Base-by-base conservation (phyloP, 2,329 filamentous ascomycete species). In the Alternaria arborescens region DNA sequence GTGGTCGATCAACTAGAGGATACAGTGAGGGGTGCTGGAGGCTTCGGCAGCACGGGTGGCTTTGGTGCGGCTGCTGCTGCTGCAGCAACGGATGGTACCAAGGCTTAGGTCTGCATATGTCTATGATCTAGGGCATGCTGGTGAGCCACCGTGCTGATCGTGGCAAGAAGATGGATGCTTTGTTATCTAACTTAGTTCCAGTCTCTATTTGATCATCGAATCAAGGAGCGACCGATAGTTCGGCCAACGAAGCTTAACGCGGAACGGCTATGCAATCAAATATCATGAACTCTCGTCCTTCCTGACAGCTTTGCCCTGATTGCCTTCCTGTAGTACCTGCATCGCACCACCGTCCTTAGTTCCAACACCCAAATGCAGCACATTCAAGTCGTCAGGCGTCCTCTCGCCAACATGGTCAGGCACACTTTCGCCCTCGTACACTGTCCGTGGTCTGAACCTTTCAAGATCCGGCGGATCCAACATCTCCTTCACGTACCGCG, bases 1-100 rank as follows among this genome's bases (percentile, higher is more conserved):
- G 93, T 97, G 74, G 94, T 98, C 2, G 84, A 92, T 71, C 87
- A 94, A 82, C 84, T 99, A 59, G 92, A 94, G 74, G 92, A 93
- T 82, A 98, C 92, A 74, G 93, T 96, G 11, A 86, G 95, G 42
- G 95, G 95, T 26, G 93, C 89, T 0, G 94, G 94, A 26, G 95
- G 77, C 0, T 79, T 79, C 53, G 77, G 77, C 3, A 79, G 77
- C 56, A 79, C 77, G 0, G 77, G 77, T 1, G 77, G 77, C 0
- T 79, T 79, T 52, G 77, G 75, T 5, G n/a, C 34, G 18, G 41
- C 6, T 55, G 24, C 42, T 55, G 24, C 42, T 52, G 40, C 12
- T 16, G 40, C 5, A 18, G 51, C 18, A 18, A 22, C 26, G 16
- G 46, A 50, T 10, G 16, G 51, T n/a, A 38, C 20, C 7, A 55